These are phyloP conservation scores for Calonectria pseudoreteaudii DNA, from an alignment of 2,329 filamentous ascomycete species.

Conservation along the genomic window DNA sequence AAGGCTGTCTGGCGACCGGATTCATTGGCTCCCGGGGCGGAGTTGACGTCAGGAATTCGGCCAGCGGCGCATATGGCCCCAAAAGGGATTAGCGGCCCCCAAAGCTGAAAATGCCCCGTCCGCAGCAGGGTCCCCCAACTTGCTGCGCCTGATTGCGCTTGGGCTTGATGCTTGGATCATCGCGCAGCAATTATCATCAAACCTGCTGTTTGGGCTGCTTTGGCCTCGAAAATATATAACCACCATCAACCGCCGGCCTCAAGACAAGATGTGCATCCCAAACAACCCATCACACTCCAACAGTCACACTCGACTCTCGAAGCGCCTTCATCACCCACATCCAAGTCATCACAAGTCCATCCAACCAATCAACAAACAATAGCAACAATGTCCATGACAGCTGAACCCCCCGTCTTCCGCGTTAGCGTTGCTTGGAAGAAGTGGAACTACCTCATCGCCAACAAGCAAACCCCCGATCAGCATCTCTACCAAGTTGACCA, in stretches of 20 bases:
- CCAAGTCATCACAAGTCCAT: not conserved
- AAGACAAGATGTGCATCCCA: not conserved
- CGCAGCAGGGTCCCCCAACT: not conserved
- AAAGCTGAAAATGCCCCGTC: not conserved
- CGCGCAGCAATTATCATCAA: not conserved
- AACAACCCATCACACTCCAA: not conserved
- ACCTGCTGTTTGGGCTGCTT: not conserved
- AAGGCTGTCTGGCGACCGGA: not conserved
- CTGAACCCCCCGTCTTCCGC: not conserved
- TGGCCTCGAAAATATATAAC: not conserved
- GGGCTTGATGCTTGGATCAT: not conserved
- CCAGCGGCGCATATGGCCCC: not conserved
- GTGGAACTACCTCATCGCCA: not conserved
- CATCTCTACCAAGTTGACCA: not conserved
- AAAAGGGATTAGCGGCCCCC: not conserved
- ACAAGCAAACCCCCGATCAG: not conserved
- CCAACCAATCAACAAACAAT: not conserved
- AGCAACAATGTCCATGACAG: not conserved
- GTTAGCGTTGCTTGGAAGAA: slow-evolving; percentile 1
- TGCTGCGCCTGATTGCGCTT: not conserved
- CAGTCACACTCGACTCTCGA: not conserved
- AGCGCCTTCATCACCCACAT: not conserved
- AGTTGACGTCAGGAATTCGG: not conserved
- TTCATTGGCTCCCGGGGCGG: not conserved
- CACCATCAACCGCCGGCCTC: not conserved